These are phyloP conservation scores for Dipodascopsis uninucleata DNA, from an alignment of 805 yeast genomes.

Conservation along the genomic window DNA sequence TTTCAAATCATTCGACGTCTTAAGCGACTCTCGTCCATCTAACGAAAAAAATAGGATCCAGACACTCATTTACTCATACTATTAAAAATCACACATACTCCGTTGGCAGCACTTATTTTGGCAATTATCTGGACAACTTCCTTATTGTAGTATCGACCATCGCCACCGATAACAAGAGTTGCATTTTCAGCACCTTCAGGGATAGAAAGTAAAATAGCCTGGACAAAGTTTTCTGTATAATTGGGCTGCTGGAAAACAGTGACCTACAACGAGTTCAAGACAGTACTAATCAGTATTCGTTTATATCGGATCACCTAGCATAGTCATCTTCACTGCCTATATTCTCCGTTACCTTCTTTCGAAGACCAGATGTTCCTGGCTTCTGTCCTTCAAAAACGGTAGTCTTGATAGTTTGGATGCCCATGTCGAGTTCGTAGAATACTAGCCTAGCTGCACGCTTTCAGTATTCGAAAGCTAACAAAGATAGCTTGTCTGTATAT, in stretches of 20 bases:
- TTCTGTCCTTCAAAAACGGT: slow-evolving; percentile 84
- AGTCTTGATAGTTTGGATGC: slow-evolving; percentile 48
- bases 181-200: slow-evolving; percentile 82
- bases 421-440: slow-evolving; percentile 12
- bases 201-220: slow-evolving; percentile 75
- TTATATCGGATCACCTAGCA: background rate
- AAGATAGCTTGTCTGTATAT: no score
- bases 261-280: slow-evolving; percentile 40
- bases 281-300: background rate
- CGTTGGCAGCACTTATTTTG: slow-evolving; percentile 84
- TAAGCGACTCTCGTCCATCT: background rate
- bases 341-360: slow-evolving; percentile 55
- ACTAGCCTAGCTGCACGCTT: background rate
- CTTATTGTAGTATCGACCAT: slow-evolving; percentile 88
- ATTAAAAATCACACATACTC: slow-evolving; percentile 44
- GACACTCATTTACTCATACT: background rate
- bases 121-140: slow-evolving; percentile 77
- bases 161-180: slow-evolving; percentile 90
- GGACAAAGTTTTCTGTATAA: slow-evolving; percentile 92
- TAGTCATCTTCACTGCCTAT: background rate
- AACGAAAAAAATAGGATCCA: background rate
- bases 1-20: background rate
- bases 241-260: slow-evolving; percentile 71
- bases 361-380: slow-evolving; percentile 96
- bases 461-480: background rate